Evolutionary conservation across 2,329 filamentous ascomycete species (phyloP).

Genomic region (Colletotrichum zoysiae): DNA sequence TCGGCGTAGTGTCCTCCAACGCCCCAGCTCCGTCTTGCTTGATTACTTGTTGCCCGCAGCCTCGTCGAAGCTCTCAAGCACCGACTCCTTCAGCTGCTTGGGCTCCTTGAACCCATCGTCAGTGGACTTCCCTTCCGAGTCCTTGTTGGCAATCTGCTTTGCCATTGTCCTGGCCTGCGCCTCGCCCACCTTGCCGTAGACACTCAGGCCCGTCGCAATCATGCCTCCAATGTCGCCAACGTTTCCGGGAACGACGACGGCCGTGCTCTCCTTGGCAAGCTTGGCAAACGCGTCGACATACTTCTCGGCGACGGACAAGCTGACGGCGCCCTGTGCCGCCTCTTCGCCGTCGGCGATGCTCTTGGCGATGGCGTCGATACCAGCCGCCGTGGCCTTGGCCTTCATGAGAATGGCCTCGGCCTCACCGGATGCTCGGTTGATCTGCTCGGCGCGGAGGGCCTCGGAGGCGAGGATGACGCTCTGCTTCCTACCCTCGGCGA

Average conservation of each 20-base stretch:
- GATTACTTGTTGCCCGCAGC: conserved; percentile 50
- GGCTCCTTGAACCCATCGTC: conserved; percentile 41
- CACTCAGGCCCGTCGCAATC: conserved; percentile 95
- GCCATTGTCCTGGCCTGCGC: conserved; percentile 79
- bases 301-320: conserved; percentile 92
- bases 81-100: conserved; percentile 53
- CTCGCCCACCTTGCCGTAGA: conserved; percentile 93
- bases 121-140: conserved; percentile 42
- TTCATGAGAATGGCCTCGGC: conserved; percentile 92
- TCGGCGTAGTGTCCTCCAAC: conserved; percentile 24
- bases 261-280: conserved; percentile 94
- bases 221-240: conserved; percentile 96
- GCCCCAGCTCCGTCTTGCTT: conserved; percentile 20
- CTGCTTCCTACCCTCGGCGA: conserved; percentile 97
- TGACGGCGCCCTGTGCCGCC: conserved; percentile 85
- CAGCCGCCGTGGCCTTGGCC: conserved; percentile 85
- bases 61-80: conserved; percentile 57
- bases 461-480: conserved; percentile 96
- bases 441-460: conserved; percentile 88
- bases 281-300: conserved; percentile 96
- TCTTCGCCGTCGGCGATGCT: conserved; percentile 80
- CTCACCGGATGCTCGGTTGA: conserved; percentile 93
- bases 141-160: conserved; percentile 54
- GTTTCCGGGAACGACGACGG: conserved; percentile 95
- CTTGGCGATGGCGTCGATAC: conserved; percentile 87